These are phyloP conservation scores for Globisporangium alternatum DNA, from an alignment of 352 stramenopile genomes.

Conservation along the genomic window DNA sequence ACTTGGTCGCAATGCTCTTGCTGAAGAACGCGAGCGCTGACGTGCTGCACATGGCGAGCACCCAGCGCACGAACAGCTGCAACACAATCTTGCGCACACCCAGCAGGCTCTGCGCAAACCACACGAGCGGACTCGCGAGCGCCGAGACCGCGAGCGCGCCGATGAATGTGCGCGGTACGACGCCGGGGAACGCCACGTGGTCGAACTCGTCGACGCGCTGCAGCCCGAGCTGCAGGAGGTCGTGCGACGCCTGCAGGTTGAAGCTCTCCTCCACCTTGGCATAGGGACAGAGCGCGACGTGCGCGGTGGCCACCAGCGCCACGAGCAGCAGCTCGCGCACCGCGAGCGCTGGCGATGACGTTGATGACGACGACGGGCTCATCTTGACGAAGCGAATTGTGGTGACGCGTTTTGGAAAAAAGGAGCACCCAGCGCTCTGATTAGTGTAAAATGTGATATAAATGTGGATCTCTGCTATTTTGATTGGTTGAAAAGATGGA, in stretches of 20 bases:
- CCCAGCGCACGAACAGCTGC: slow-evolving; percentile 57
- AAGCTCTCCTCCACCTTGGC: slow-evolving; percentile 98
- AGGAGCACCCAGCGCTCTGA: neutral
- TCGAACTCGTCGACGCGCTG: slow-evolving; percentile 83
- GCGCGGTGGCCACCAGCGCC: slow-evolving; percentile 32
- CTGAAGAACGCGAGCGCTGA: slow-evolving; percentile 62
- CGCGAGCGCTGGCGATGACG: neutral
- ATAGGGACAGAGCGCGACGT: slow-evolving; percentile 64
- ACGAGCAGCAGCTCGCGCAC: slow-evolving; percentile 7
- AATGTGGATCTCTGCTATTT: neutral
- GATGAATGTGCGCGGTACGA: slow-evolving; percentile 98
- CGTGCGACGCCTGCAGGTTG: slow-evolving; percentile 97
- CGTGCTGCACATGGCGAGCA: slow-evolving; percentile 59
- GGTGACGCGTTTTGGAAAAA: neutral
- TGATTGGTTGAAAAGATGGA: neutral
- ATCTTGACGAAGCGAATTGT: neutral
- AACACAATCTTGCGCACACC: slow-evolving; percentile 46
- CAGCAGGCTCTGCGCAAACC: slow-evolving; percentile 19
- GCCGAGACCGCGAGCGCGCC: slow-evolving; percentile 72
- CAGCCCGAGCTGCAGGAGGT: slow-evolving; percentile 87
- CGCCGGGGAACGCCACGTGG: slow-evolving; percentile 96
- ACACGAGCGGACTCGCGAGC: slow-evolving; percentile 42
- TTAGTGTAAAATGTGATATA: neutral
- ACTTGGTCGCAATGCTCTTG: slow-evolving; percentile 46
- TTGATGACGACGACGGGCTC: slow-evolving; percentile 4